Evolutionary conservation across 2,329 filamentous ascomycete species (phyloP).

Genomic region (Aspergillus proliferans): DNA sequence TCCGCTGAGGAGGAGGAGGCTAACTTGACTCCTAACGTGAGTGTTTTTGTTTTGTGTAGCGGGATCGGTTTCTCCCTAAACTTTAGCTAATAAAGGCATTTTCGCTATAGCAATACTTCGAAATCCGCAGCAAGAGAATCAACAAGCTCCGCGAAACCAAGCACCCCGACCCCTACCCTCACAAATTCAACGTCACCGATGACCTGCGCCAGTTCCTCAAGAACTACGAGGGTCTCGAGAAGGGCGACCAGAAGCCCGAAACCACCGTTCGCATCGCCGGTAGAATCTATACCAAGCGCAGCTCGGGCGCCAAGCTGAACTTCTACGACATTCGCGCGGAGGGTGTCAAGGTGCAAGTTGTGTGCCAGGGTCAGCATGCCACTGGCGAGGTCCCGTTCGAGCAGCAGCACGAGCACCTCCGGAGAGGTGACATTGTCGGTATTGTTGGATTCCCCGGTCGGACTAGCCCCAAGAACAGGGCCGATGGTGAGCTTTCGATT

Average conservation of each 20-base stretch:
- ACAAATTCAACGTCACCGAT: constrained; percentile 85
- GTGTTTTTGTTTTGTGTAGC: constrained; percentile 16
- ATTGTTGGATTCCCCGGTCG: constrained; percentile 76
- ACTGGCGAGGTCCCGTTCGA: constrained; percentile 66
- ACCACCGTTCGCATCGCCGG: constrained; percentile 71
- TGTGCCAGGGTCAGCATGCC: constrained; percentile 80
- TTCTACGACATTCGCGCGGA: constrained; percentile 83
- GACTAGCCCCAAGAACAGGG: constrained; percentile 81
- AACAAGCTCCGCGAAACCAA: constrained; percentile 68
- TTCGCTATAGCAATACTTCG: constrained; percentile 72
- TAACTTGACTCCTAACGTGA: constrained; percentile 67
- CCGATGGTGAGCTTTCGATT: constrained; percentile 87
- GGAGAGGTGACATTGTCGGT: constrained; percentile 88
- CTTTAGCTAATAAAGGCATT: not conserved
- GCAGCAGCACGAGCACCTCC: constrained; percentile 80
- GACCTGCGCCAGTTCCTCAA: constrained; percentile 73
- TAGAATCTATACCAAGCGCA: constrained; percentile 82
- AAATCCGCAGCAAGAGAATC: constrained; percentile 81
- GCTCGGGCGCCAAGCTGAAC: constrained; percentile 74
- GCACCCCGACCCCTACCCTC: constrained; percentile 79
- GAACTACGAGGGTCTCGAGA: constrained; percentile 72
- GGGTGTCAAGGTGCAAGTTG: constrained; percentile 76
- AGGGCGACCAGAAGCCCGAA: constrained; percentile 74
- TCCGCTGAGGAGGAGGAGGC: constrained; percentile 59
- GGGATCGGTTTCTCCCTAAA: not conserved